Evolutionary conservation across 2,329 filamentous ascomycete species (phyloP), one percentile per base, ranked within the genome.

Genomic region (Fusarium pilosicola): DNA sequence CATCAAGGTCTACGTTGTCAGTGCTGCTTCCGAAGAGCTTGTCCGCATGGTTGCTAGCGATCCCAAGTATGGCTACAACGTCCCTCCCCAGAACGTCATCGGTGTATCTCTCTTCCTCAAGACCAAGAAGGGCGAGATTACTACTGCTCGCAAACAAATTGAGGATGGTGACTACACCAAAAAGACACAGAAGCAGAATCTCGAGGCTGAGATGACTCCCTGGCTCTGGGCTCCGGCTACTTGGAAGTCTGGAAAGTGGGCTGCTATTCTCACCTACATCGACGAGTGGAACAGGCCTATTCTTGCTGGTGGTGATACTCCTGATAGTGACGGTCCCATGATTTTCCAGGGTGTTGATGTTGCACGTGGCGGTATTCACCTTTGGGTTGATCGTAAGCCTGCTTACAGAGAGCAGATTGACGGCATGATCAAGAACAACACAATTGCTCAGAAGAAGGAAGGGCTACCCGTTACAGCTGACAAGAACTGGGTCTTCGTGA

Each of bases 41-140:
- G 84, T 85, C 22, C 82, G 84, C 57, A 84, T 85, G 83, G 82
- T 86, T 2, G 84, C 81, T n/a, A 79, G 83, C 4, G 84, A 85
- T 63, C 82, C 83, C 13, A 80, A 80, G 66, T 86, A 86, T 54
- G 84, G 84, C 51, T 86, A 86, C 79, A 85, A 85, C 66, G 83
- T 85, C 11, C 80, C 80, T 38, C 76, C 84, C 5, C 77, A 85
- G 65, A 85, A 85, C 56, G 83, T 86, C 41, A 84, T 85, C 26
- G 84, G 84, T 32, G 83, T 85, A 18, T 82, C 81, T 7, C 78
- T 83, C 1, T 76, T 84, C 12, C 77, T 86, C 63, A 77, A 74
- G 39, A 80, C 81, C 57, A 63, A 68, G 46, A 79, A 78, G 12
- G 78, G 79, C 10, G 70, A 73, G 14, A 68, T 83, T 24, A 84